phyloP scores from a whole-genome alignment of 495 filamentous ascomycete genomes.

The Talaromyces trachyspermus region DNA sequence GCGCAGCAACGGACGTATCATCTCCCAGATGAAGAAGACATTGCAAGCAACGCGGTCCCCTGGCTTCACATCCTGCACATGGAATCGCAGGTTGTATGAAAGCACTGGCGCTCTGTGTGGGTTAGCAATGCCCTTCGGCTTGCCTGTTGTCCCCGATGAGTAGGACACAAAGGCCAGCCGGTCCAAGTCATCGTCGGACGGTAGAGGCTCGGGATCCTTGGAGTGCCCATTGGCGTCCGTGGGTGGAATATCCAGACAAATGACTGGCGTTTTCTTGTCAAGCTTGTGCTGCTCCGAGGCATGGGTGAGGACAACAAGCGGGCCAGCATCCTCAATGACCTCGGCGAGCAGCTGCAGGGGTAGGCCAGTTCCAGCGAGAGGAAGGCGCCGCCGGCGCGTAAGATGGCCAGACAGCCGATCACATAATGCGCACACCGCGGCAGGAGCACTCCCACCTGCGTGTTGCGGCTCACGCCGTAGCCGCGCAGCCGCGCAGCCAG shows the following conservation, averaged over 20 bases:
- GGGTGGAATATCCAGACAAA: constrained; percentile 45
- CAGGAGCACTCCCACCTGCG: constrained; percentile 56
- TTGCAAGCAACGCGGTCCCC: constrained; percentile 66
- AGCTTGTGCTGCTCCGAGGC: constrained; percentile 48
- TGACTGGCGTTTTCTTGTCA: constrained; percentile 44
- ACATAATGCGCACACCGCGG: constrained; percentile 63
- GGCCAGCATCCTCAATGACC: constrained; percentile 58
- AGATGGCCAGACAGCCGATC: constrained; percentile 58
- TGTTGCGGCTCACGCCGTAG: constrained; percentile 54
- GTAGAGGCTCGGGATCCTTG: constrained; percentile 34
- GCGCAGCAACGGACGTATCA: constrained; percentile 59
- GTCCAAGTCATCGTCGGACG: constrained; percentile 53
- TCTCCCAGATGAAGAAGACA: constrained; percentile 71
- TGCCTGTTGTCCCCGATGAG: constrained; percentile 59
- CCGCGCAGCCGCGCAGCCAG: constrained; percentile 47
- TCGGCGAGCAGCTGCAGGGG: constrained; percentile 56
- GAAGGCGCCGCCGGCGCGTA: constrained; percentile 63
- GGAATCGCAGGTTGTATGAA: constrained; percentile 59
- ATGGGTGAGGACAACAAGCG: constrained; percentile 54
- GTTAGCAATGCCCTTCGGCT: constrained; percentile 64
- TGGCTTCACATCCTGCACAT: constrained; percentile 50
- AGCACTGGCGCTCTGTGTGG: constrained; percentile 58
- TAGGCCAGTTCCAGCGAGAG: constrained; percentile 64
- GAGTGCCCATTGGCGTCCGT: constrained; percentile 28
- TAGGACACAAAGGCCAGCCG: constrained; percentile 60